A percentile compares a stretch with the other conserved stretches of the same genome.
These are phyloP conservation scores for Phoenix dactylifera DNA, from an alignment of 176 grass and related monocot species.

Conservation along the genomic window DNA sequence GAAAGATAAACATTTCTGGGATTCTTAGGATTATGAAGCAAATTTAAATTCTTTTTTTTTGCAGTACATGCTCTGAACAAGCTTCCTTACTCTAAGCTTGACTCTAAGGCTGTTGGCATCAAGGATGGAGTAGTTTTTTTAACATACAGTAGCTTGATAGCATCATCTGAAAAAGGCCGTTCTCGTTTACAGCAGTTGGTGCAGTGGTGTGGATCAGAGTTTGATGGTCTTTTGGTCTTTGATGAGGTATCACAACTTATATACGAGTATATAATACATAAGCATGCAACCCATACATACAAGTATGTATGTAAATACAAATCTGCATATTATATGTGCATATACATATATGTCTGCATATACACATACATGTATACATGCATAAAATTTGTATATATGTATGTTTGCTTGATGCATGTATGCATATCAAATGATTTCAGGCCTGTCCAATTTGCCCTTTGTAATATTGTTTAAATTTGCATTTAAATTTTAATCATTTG, in stretches of 20 bases:
- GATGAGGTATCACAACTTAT: constrained; percentile 63
- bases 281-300: too few relatives aligned
- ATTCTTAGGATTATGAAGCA: neutral
- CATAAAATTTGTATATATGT: too few relatives aligned
- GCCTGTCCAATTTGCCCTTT: too few relatives aligned
- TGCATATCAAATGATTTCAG: too few relatives aligned
- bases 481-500: too few relatives aligned
- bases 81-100: constrained; percentile 91
- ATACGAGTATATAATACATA: neutral
- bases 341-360: too few relatives aligned
- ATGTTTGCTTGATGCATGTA: too few relatives aligned
- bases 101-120: constrained; percentile 96
- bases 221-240: constrained; percentile 92
- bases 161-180: constrained; percentile 86
- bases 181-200: constrained; percentile 94
- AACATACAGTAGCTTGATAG: constrained; percentile 98
- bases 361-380: too few relatives aligned
- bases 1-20: too few relatives aligned
- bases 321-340: too few relatives aligned
- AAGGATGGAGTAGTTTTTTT: constrained; percentile 94
- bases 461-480: too few relatives aligned
- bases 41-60: constrained; percentile 25
- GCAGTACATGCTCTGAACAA: constrained; percentile 99
- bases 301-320: too few relatives aligned
- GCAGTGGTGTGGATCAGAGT: constrained; percentile 83